Evolutionary conservation across 2,329 filamentous ascomycete species (phyloP).

Genomic region (Fusarium buharicum): DNA sequence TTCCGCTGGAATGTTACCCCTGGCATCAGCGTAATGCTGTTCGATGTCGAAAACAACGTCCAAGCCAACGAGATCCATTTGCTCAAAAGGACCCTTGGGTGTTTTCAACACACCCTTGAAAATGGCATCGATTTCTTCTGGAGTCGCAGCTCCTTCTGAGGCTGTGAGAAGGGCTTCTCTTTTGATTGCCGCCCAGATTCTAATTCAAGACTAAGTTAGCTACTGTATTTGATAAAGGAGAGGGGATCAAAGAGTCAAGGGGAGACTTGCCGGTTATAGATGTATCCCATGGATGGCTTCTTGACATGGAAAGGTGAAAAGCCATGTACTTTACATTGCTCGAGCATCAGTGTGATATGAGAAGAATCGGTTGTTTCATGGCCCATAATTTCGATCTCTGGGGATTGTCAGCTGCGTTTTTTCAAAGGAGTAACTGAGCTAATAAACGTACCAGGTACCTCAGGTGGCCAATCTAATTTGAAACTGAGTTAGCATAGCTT

Average conservation of each 20-base stretch:
- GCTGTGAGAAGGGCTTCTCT: slow-evolving; percentile 47
- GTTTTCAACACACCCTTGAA: slow-evolving; percentile 48
- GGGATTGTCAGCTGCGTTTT: background rate
- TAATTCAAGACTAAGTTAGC: slow-evolving; percentile 6
- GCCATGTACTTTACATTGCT: slow-evolving; percentile 42
- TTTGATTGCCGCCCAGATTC: slow-evolving; percentile 50
- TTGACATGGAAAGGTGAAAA: slow-evolving; percentile 49
- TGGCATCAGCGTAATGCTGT: slow-evolving; percentile 46
- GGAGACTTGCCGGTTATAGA: slow-evolving; percentile 45
- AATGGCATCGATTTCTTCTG: slow-evolving; percentile 48
- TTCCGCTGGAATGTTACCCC: slow-evolving; percentile 38
- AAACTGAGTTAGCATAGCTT: too few species aligned
- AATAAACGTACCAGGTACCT: slow-evolving; percentile 42
- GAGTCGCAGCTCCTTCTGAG: slow-evolving; percentile 46
- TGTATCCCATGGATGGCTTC: slow-evolving; percentile 47
- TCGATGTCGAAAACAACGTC: slow-evolving; percentile 49
- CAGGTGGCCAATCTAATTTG: slow-evolving; percentile 48
- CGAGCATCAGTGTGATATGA: slow-evolving; percentile 41
- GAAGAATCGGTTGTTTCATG: slow-evolving; percentile 41
- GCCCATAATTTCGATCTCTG: slow-evolving; percentile 49
- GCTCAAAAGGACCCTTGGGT: slow-evolving; percentile 47
- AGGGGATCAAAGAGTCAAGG: too few species aligned
- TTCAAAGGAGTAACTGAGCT: accelerated
- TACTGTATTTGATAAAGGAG: accelerated
- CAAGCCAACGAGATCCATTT: slow-evolving; percentile 48